Evolutionary conservation across 306 rosid genomes (phyloP).

Genomic region (Pachyrhizus erosus): DNA sequence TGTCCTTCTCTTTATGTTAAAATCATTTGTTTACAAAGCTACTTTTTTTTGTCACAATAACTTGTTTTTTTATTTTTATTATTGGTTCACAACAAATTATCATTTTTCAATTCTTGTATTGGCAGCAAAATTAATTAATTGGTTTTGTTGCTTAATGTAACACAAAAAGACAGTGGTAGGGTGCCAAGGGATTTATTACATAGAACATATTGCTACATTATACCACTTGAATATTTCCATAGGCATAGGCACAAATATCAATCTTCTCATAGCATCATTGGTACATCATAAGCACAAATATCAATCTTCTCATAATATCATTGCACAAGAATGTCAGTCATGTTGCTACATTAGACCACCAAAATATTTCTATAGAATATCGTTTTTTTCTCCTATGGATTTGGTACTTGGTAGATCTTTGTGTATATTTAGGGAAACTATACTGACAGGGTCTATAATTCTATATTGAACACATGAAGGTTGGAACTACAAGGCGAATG

Average conservation of each 20-base stretch:
- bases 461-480: conserved; percentile 62
- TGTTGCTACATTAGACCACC: neutral
- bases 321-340: neutral
- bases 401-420: conserved; percentile 31
- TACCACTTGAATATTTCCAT: conserved; percentile 26
- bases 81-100: neutral
- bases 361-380: conserved; percentile 1
- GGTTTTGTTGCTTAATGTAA: conserved; percentile 28
- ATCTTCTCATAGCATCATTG: neutral
- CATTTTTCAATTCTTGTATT: neutral
- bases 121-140: neutral
- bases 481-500: conserved; percentile 82
- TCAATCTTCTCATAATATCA: neutral
- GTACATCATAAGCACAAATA: neutral
- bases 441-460: conserved; percentile 44
- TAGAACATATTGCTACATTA: neutral
- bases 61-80: conserved; percentile 6
- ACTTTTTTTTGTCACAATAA: neutral
- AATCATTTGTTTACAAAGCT: neutral
- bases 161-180: neutral
- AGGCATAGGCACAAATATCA: conserved; percentile 22
- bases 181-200: conserved; percentile 2
- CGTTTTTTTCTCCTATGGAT: neutral
- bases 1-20: neutral
- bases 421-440: conserved; percentile 29